These are phyloP conservation scores for Tothia fuscella DNA, from an alignment of 2,329 filamentous ascomycete species.

Conservation along the genomic window DNA sequence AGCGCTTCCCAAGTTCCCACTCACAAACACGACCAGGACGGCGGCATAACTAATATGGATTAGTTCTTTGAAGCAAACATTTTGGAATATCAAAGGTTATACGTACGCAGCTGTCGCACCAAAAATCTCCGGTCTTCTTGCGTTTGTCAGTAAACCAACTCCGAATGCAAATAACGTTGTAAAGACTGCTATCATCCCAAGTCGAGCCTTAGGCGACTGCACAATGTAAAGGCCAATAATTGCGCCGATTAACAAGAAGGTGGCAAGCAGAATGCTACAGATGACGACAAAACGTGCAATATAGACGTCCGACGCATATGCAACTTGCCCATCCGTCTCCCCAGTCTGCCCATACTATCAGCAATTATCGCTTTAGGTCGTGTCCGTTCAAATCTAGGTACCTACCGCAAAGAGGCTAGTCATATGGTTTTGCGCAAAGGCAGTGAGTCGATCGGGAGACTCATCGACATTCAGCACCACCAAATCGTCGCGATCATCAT, in stretches of 20 bases:
- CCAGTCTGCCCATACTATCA: background rate
- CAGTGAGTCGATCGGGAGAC: background rate
- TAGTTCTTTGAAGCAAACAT: too few relatives aligned
- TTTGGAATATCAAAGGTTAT: too few relatives aligned
- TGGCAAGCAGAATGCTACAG: conserved; percentile 13
- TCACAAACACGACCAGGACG: too few relatives aligned
- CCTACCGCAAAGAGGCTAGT: background rate
- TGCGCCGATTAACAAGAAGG: conserved; percentile 16
- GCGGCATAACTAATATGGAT: too few relatives aligned
- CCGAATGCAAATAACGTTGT: background rate
- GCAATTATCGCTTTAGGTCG: background rate
- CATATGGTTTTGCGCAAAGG: background rate
- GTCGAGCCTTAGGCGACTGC: background rate
- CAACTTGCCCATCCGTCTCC: conserved; percentile 4
- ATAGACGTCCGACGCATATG: conserved; percentile 11
- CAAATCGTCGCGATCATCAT: background rate
- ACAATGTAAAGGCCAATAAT: conserved; percentile 13
- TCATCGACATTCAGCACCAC: background rate
- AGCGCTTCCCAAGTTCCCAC: too few relatives aligned
- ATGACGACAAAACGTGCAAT: conserved; percentile 12
- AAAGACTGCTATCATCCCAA: background rate
- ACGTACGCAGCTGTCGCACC: conserved; percentile 1
- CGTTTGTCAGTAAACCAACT: conserved; percentile 1
- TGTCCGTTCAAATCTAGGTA: background rate
- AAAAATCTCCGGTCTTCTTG: background rate